Evolutionary conservation across 306 rosid genomes (phyloP).

Genomic region (Coriaria nepalensis): DNA sequence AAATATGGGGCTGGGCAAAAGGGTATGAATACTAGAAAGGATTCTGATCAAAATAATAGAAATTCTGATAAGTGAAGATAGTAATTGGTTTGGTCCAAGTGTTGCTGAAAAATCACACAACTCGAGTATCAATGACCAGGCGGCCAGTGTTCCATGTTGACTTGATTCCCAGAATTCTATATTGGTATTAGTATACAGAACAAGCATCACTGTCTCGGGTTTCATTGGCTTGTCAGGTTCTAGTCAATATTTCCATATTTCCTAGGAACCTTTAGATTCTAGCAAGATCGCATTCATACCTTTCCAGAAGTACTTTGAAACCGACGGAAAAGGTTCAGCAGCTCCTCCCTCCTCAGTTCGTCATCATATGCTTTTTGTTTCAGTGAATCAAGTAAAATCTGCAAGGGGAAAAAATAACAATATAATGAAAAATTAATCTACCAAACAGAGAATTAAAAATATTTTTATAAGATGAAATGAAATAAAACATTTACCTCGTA

Average conservation of each 20-base stretch:
- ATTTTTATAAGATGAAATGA: background rate
- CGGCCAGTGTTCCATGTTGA: no score
- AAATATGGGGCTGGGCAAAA: no score
- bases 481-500: slow-evolving; percentile 56
- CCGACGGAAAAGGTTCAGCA: slow-evolving; percentile 58
- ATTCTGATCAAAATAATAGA: no score
- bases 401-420: slow-evolving; percentile 6
- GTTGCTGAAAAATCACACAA: no score
- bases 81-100: no score
- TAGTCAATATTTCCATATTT: background rate
- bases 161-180: no score
- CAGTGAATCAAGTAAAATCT: slow-evolving; percentile 81
- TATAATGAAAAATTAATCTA: background rate
- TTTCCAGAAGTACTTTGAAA: slow-evolving; percentile 46
- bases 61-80: no score
- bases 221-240: no score
- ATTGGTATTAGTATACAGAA: no score
- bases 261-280: slow-evolving; percentile 5
- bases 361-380: slow-evolving; percentile 90
- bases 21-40: no score
- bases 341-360: slow-evolving; percentile 85
- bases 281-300: slow-evolving; percentile 28
- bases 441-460: background rate
- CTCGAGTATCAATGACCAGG: no score
- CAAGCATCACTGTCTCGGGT: no score